Percentiles rank a stretch among this genome's conserved stretches.
Conservation (phyloP, 139 green algal species). For the Astrephomene gubernaculifera region DNA sequence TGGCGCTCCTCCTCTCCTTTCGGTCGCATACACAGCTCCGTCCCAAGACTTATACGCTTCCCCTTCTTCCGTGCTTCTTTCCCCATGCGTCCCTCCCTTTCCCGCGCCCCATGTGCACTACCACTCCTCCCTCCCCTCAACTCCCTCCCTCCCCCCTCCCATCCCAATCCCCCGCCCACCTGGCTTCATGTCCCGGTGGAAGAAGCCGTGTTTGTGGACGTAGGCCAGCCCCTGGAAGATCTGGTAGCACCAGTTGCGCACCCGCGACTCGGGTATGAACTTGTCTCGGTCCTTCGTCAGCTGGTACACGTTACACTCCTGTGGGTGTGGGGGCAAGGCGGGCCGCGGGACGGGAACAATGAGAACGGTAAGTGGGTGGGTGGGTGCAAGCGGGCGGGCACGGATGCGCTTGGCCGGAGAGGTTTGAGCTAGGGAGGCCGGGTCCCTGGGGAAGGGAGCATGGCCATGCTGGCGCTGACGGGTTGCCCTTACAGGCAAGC, state of each 20-base stretch:
- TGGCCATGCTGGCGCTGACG: too few species aligned
- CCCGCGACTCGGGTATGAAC: conserved; percentile 82
- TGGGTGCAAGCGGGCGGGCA: too few species aligned
- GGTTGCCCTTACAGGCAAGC: too few species aligned
- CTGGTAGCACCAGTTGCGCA: conserved; percentile 91
- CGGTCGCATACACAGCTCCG: too few species aligned
- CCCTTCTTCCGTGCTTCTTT: too few species aligned
- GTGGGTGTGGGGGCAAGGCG: neutral
- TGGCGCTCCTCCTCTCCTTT: too few species aligned
- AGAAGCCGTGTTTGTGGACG: conserved; percentile 96
- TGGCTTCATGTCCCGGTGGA: conserved; percentile 98
- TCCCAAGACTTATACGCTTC: too few species aligned
- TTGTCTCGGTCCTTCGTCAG: conserved; percentile 92
- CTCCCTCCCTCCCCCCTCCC: neutral
- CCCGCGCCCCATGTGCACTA: neutral
- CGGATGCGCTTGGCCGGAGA: too few species aligned
- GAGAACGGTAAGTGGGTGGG: too few species aligned
- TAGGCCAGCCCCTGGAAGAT: conserved; percentile 94
- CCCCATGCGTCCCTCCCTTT: neutral
- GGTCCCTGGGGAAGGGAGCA: too few species aligned
- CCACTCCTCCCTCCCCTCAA: neutral
- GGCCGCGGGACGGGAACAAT: too few species aligned
- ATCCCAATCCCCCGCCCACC: conserved; percentile 49
- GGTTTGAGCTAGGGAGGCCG: too few species aligned
- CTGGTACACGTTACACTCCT: conserved; percentile 97